Base-by-base conservation (phyloP, 306 rosid genomes). In the Acacia confusa region DNA sequence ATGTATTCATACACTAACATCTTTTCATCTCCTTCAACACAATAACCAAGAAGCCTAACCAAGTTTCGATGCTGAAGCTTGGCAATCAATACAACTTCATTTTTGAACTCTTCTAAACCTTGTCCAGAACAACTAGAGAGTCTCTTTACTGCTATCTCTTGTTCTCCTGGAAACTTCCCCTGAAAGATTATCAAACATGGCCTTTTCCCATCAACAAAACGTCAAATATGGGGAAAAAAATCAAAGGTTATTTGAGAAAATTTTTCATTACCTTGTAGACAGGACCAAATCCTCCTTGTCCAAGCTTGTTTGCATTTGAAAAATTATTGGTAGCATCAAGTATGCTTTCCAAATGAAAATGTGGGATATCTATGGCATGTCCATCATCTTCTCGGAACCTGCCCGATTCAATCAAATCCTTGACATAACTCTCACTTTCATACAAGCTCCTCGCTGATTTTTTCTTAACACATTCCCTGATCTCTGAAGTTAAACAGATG, bases 1-100 rank as follows among this genome's bases (percentile, higher is more conserved):
- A 92, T 91, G 20, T 89, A 92, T 70, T 92, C 95, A 81, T 92
- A 91, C 43, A 92, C 50, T 78, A 92, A 81, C 87, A 92, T 91
- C 86, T 88, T 92, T 81, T 93, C 94, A 55, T 93, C 94, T 86
- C 92, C 93, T 87, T 90, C 92, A 50, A 90, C 64, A 77, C 94
- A 93, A 67, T 89, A 93, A 8, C 97, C 97, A 74, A 88, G 80
- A 81, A 93, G 97, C 75, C 94, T 80, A 71, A 93, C 97, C 13
- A 93, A 86, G 73, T 93, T 93, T 41, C 97, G 80, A 79, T 93
- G 94, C 79, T 91, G 97, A 79, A 93, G 97, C 72, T 89, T 92
- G 44, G 97, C 94, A 15, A 94, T 92, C 85, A 91, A 80, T 53
- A 94, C 74, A 81, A 93, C 97, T 81, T 93, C 97, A 74, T 93